phyloP scores from a whole-genome alignment of 192 early-diverging fungal species.

The Lunasporangiospora selenospora region DNA sequence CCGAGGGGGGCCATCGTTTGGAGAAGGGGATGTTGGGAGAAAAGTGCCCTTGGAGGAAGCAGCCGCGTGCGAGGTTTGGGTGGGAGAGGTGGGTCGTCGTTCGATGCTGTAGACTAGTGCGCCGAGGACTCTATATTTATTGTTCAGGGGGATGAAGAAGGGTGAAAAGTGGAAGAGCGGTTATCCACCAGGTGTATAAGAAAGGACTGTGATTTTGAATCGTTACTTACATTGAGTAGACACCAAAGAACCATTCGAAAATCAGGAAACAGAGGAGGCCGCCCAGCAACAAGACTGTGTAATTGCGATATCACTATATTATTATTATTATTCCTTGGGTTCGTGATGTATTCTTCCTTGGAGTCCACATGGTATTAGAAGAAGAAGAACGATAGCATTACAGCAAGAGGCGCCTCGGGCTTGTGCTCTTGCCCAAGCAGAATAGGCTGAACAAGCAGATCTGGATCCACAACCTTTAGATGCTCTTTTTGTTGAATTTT shows the following conservation, averaged over 20 bases:
- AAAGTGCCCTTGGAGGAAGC: too few relatives aligned
- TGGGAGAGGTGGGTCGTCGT: background rate
- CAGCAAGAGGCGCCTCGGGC: constrained; percentile 22
- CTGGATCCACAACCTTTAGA: background rate
- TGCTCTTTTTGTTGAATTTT: background rate
- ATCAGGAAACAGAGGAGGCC: constrained; percentile 19
- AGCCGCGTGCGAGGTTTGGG: background rate
- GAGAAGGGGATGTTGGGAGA: background rate
- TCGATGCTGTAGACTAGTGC: constrained; percentile 11
- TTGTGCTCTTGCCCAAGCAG: constrained; percentile 35
- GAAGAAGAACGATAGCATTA: too few relatives aligned
- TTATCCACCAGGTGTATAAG: background rate
- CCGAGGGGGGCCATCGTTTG: background rate
- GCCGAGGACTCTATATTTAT: constrained; percentile 2
- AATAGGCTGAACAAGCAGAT: constrained; percentile 15
- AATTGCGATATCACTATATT: background rate
- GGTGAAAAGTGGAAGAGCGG: background rate
- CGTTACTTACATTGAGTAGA: constrained; percentile 30
- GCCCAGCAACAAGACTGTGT: constrained; percentile 10
- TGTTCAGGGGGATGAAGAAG: background rate
- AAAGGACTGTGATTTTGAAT: too few relatives aligned
- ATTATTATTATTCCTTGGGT: background rate
- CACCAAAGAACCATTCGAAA: constrained; percentile 5
- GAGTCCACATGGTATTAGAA: too few relatives aligned
- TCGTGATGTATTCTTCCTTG: too few relatives aligned